phyloP scores from a whole-genome alignment of 2,329 filamentous ascomycete species.

The Calonectria naviculata region DNA sequence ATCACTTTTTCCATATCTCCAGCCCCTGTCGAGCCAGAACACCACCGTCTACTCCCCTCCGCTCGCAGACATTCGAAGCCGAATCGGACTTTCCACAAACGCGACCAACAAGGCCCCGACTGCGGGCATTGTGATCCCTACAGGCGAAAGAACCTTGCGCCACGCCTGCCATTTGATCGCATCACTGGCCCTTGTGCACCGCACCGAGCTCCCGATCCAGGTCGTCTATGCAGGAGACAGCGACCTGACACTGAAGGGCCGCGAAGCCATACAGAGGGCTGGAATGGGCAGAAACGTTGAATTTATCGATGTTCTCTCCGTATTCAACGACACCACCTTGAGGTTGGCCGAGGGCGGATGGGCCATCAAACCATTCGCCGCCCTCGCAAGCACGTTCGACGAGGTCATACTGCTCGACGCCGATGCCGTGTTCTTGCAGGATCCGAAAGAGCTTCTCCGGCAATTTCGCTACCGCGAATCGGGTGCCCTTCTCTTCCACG shows the following conservation, averaged over 20 bases:
- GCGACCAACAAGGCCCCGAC: conserved; percentile 25
- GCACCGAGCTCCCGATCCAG: conserved; percentile 47
- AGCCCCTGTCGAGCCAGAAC: neutral
- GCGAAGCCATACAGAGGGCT: conserved; percentile 32
- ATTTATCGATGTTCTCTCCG: conserved; percentile 46
- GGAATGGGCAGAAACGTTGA: conserved; percentile 32
- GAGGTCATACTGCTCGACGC: conserved; percentile 53
- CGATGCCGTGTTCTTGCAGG: conserved; percentile 52
- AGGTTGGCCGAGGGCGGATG: conserved; percentile 46
- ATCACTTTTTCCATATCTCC: conserved; percentile 42
- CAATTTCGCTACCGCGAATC: conserved; percentile 45
- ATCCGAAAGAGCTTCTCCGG: conserved; percentile 46
- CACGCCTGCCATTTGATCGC: conserved; percentile 49
- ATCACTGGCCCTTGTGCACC: conserved; percentile 43
- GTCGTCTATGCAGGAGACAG: conserved; percentile 50
- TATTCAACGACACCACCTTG: conserved; percentile 47
- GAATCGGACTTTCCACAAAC: conserved; percentile 25
- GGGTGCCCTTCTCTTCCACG: conserved; percentile 53
- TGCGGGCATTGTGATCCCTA: conserved; percentile 50
- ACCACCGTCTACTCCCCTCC: conserved; percentile 21
- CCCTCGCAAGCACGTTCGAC: conserved; percentile 48
- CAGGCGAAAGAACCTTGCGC: conserved; percentile 44
- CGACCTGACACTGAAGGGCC: conserved; percentile 40
- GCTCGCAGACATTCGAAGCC: conserved; percentile 17
- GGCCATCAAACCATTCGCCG: conserved; percentile 56